Evolutionary conservation across 495 filamentous ascomycete genomes (phyloP).

Genomic region (Xylaria bambusicola): DNA sequence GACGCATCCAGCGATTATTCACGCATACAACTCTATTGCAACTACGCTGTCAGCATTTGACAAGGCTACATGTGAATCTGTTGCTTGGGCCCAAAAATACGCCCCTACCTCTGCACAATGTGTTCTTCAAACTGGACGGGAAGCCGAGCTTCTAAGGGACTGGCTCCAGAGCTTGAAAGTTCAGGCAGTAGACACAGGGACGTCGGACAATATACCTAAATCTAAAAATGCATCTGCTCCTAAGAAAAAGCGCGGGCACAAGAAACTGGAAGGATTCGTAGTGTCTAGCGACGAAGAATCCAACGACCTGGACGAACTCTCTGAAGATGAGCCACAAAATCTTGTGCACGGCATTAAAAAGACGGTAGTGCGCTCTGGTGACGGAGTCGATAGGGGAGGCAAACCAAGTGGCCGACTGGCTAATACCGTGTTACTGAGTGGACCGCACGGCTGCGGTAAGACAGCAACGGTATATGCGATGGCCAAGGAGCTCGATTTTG

Average conservation of each 20-base stretch:
- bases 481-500: constrained; percentile 93
- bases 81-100: constrained; percentile 85
- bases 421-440: constrained; percentile 80
- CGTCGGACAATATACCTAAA: constrained; percentile 46
- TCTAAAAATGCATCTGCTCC: constrained; percentile 42
- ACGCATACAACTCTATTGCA: constrained; percentile 61
- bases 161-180: constrained; percentile 83
- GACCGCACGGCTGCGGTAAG: constrained; percentile 89
- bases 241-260: constrained; percentile 67
- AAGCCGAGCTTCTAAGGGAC: constrained; percentile 71
- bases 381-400: constrained; percentile 42
- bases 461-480: constrained; percentile 90
- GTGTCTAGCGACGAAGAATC: constrained; percentile 81
- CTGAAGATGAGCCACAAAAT: constrained; percentile 64
- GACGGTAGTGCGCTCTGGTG: constrained; percentile 65
- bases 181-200: constrained; percentile 67
- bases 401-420: constrained; percentile 48
- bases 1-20: constrained; percentile 60
- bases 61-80: constrained; percentile 68
- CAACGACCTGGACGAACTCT: constrained; percentile 71
- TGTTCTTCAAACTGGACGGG: constrained; percentile 74
- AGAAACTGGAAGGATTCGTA: constrained; percentile 82
- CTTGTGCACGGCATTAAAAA: constrained; percentile 46
- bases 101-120: constrained; percentile 67
- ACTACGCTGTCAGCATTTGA: constrained; percentile 77